Percentiles rank a stretch among this genome's conserved stretches.
Evolutionary conservation across 495 filamentous ascomycete species (phyloP).

Genomic region (Terfezia claveryi): DNA sequence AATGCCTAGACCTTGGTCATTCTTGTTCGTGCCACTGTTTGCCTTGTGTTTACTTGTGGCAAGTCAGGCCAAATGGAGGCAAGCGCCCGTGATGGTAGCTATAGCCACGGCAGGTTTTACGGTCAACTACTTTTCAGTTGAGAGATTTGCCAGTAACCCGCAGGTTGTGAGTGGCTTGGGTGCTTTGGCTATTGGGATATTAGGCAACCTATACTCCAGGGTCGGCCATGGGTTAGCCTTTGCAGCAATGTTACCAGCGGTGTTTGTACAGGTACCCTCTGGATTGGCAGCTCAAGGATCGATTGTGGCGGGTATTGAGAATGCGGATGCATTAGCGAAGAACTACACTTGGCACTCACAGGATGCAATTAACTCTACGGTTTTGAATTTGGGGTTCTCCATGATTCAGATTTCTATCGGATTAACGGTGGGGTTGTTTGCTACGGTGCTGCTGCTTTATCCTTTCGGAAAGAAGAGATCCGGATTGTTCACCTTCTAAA

Average conservation of each 20-base stretch:
- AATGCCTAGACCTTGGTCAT: constrained; percentile 37
- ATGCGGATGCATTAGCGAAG: constrained; percentile 51
- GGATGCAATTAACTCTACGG: constrained; percentile 30
- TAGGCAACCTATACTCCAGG: constrained; percentile 74
- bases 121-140: constrained; percentile 61
- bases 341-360: constrained; percentile 26
- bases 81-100: constrained; percentile 63
- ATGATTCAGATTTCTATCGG: constrained; percentile 88
- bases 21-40: constrained; percentile 60
- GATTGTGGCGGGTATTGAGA: constrained; percentile 62
- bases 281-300: constrained; percentile 70
- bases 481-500: constrained; percentile 70
- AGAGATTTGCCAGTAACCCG: constrained; percentile 49
- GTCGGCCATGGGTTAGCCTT: constrained; percentile 59
- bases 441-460: constrained; percentile 72
- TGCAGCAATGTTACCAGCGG: constrained; percentile 71
- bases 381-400: constrained; percentile 63
- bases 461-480: constrained; percentile 85
- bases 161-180: constrained; percentile 71
- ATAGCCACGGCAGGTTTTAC: constrained; percentile 71
- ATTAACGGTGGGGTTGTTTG: constrained; percentile 74
- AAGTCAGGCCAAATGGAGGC: constrained; percentile 78
- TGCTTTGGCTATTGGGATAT: constrained; percentile 63
- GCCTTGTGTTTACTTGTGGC: constrained; percentile 62
- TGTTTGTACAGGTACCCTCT: constrained; percentile 85